A percentile compares a stretch with the other conserved stretches of the same genome.
These are phyloP conservation scores for Mortierella claussenii DNA, from an alignment of 192 early-diverging fungal species.

Conservation along the genomic window DNA sequence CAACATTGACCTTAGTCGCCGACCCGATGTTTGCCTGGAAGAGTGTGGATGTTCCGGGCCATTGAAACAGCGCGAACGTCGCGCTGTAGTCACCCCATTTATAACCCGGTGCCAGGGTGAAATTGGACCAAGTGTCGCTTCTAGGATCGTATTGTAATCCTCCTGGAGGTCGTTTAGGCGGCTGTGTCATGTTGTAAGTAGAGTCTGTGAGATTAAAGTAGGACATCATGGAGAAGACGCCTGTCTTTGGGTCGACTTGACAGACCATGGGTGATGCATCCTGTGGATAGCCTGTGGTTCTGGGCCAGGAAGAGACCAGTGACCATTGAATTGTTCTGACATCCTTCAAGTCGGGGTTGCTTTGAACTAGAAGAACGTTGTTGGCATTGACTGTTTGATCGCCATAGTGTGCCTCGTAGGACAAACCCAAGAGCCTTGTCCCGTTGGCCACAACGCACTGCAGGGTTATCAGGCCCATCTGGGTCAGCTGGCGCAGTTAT, in stretches of 20 bases:
- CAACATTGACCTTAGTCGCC: conserved; percentile 1
- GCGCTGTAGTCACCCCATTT: conserved; percentile 6
- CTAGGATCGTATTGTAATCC: conserved; percentile 30
- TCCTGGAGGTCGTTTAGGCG: conserved; percentile 4
- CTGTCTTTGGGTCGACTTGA: conserved; percentile 10
- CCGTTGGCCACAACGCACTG: conserved; percentile 15
- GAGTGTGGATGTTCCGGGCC: conserved; percentile 12
- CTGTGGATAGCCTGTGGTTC: neutral
- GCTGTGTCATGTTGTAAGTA: neutral
- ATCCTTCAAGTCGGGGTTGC: conserved; percentile 9
- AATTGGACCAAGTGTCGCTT: conserved; percentile 10
- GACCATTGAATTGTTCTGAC: neutral
- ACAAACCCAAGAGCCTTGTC: conserved; percentile 18
- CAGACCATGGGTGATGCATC: conserved; percentile 20
- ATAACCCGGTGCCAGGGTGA: conserved; percentile 10
- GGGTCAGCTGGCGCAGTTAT: no score
- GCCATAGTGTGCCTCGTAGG: neutral
- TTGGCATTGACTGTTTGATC: neutral
- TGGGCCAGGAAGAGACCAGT: neutral
- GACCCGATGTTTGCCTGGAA: conserved; percentile 25
- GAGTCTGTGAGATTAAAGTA: conserved; percentile 12
- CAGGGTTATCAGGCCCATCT: neutral
- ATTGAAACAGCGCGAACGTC: conserved; percentile 12
- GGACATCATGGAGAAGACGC: conserved; percentile 29
- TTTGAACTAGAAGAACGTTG: conserved; percentile 14